These are phyloP conservation scores for Cordyceps javanica DNA, from an alignment of 2,329 filamentous ascomycete species.

Conservation along the genomic window DNA sequence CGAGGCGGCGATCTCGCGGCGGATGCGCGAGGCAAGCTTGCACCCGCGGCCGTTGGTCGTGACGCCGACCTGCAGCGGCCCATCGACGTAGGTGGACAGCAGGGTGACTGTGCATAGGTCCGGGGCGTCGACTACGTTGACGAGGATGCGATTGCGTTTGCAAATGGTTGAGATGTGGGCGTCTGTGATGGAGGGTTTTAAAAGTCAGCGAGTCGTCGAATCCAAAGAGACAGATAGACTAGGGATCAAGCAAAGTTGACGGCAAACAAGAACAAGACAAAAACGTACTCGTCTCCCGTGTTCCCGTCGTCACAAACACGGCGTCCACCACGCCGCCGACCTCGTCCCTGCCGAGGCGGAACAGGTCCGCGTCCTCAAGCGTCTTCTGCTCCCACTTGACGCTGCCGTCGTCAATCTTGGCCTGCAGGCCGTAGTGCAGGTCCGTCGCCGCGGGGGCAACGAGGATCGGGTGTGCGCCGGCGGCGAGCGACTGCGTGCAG, in stretches of 20 bases:
- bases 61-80: conserved; percentile 88
- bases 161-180: conserved; percentile 69
- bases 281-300: conserved; percentile 37
- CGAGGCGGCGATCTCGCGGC: conserved; percentile 77
- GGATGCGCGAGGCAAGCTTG: conserved; percentile 83
- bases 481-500: conserved; percentile 71
- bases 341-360: conserved; percentile 70
- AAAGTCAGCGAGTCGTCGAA: not conserved
- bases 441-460: conserved; percentile 62
- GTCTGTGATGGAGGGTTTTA: not conserved
- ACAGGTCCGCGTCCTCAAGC: conserved; percentile 68
- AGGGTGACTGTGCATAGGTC: conserved; percentile 84
- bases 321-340: conserved; percentile 77
- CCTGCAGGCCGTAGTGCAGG: conserved; percentile 51
- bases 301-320: conserved; percentile 72
- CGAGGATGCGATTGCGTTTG: conserved; percentile 72
- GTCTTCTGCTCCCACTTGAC: conserved; percentile 59
- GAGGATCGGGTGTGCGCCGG: conserved; percentile 74
- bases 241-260: too few species aligned
- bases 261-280: not conserved
- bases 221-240: too few species aligned
- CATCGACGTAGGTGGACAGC: conserved; percentile 82
- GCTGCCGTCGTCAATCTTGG: conserved; percentile 58
- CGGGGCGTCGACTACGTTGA: conserved; percentile 88
- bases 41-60: conserved; percentile 94